Evolutionary conservation across 148 eudicot genomes (phyloP).

Genomic region (Simmondsia chinensis): DNA sequence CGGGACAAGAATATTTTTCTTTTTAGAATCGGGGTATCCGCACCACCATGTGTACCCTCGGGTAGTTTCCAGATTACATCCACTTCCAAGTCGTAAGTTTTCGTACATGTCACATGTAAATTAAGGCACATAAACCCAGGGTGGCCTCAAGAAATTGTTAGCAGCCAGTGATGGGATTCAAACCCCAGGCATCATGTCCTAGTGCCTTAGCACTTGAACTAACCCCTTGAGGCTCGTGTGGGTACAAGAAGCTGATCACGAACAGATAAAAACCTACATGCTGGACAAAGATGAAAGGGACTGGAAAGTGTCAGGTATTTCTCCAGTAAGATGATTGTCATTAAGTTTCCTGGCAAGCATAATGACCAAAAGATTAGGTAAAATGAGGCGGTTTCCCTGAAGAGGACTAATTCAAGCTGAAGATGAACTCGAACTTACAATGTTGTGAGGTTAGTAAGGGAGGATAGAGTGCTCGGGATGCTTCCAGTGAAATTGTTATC

Average conservation of each 20-base stretch:
- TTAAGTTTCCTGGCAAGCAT: conserved; percentile 61
- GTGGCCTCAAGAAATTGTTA: too few species aligned
- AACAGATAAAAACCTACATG: conserved; percentile 40
- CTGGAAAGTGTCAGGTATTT: conserved; percentile 75
- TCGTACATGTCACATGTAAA: too few species aligned
- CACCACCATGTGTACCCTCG: too few species aligned
- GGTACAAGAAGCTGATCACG: conserved; percentile 1
- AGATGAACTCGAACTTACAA: conserved; percentile 40
- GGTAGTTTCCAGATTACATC: too few species aligned
- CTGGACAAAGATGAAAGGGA: conserved; percentile 50
- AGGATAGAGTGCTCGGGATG: conserved; percentile 63
- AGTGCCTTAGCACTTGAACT: too few species aligned
- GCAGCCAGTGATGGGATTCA: too few species aligned
- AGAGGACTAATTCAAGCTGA: neutral
- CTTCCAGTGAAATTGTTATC: conserved; percentile 71
- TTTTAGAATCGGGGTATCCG: too few species aligned
- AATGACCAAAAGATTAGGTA: neutral
- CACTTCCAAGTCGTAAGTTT: too few species aligned
- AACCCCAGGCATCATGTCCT: too few species aligned
- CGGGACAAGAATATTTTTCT: too few species aligned
- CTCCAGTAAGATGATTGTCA: conserved; percentile 67
- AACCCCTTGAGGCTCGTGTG: too few species aligned
- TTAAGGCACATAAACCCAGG: too few species aligned
- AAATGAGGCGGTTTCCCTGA: neutral
- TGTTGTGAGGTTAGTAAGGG: conserved; percentile 41